Conservation (phyloP, 805 yeast species). For the Cyberlindnera xishuangbannaensis region DNA sequence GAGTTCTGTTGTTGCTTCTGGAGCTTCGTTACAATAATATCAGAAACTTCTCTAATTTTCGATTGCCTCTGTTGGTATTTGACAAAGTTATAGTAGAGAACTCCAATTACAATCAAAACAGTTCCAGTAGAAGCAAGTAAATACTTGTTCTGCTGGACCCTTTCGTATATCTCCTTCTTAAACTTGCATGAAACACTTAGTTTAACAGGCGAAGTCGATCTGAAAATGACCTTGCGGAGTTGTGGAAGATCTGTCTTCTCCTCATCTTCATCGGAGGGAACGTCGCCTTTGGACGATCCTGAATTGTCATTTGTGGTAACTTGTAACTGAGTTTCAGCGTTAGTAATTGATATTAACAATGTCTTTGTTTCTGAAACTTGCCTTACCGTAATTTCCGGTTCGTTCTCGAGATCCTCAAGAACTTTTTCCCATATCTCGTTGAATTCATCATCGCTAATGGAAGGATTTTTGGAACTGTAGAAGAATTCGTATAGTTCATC, state of each 20-base stretch:
- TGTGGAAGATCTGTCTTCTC: conserved; percentile 33
- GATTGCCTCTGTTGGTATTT: conserved; percentile 33
- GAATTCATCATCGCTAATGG: conserved; percentile 50
- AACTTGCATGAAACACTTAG: conserved; percentile 51
- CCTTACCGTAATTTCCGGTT: conserved; percentile 74
- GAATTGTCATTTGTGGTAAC: conserved; percentile 34
- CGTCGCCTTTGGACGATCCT: conserved; percentile 32
- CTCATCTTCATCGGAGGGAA: conserved; percentile 34
- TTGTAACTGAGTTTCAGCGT: conserved; percentile 19
- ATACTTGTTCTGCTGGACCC: conserved; percentile 25
- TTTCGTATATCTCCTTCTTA: conserved; percentile 43
- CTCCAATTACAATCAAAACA: conserved; percentile 6
- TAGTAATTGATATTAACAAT: conserved; percentile 21
- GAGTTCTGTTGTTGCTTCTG: conserved; percentile 38
- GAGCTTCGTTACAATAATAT: conserved; percentile 45
- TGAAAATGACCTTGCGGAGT: conserved; percentile 41
- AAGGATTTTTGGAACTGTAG: conserved; percentile 27
- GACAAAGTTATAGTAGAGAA: conserved; percentile 31
- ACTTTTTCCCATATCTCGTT: conserved; percentile 70
- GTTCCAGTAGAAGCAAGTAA: conserved; percentile 9
- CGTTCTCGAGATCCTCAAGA: conserved; percentile 51
- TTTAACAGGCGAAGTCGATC: conserved; percentile 67
- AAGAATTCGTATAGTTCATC: conserved; percentile 50
- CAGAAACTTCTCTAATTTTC: conserved; percentile 39
- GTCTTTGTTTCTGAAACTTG: conserved; percentile 58